Percentiles rank a stretch among this genome's conserved stretches.
Evolutionary conservation across 1,284 basidiomycete genomes (phyloP).

Genomic region (Ustilago lituana): DNA sequence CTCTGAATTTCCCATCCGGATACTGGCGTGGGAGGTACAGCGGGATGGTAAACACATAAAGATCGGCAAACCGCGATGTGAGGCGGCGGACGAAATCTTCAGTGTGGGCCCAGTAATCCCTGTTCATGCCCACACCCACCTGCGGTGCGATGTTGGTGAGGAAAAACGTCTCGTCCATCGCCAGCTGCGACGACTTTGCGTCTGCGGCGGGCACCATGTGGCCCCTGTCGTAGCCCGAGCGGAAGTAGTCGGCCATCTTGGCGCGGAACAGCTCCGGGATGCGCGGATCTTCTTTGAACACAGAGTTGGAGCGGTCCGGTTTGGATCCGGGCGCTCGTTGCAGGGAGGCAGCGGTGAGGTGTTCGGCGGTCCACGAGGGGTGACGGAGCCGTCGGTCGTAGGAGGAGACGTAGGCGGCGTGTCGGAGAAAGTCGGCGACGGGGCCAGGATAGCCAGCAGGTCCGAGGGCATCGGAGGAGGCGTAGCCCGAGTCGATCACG

Average conservation of each 20-base stretch:
- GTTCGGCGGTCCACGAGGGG: conserved; percentile 94
- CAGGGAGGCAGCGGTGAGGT: conserved; percentile 78
- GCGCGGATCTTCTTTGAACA: conserved; percentile 83
- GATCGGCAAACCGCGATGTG: conserved; percentile 85
- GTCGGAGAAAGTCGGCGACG: conserved; percentile 79
- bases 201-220: conserved; percentile 98
- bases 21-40: conserved; percentile 90
- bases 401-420: conserved; percentile 84
- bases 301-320: conserved; percentile 73
- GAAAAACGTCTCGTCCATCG: conserved; percentile 97
- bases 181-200: conserved; percentile 86
- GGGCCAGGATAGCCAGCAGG: conserved; percentile 72
- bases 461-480: conserved; percentile 32
- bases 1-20: conserved; percentile 89
- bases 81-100: conserved; percentile 94
- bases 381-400: conserved; percentile 91
- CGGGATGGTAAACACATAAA: conserved; percentile 97
- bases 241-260: conserved; percentile 80
- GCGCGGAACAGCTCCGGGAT: conserved; percentile 85
- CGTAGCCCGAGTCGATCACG: conserved; percentile 24
- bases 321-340: conserved; percentile 36
- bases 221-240: conserved; percentile 90
- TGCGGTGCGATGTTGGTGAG: conserved; percentile 97
- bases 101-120: conserved; percentile 77
- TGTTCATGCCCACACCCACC: conserved; percentile 95